Base-by-base conservation (phyloP, 225 moss, liverwort and hornwort genomes). In the Sphagnum tenellum region DNA sequence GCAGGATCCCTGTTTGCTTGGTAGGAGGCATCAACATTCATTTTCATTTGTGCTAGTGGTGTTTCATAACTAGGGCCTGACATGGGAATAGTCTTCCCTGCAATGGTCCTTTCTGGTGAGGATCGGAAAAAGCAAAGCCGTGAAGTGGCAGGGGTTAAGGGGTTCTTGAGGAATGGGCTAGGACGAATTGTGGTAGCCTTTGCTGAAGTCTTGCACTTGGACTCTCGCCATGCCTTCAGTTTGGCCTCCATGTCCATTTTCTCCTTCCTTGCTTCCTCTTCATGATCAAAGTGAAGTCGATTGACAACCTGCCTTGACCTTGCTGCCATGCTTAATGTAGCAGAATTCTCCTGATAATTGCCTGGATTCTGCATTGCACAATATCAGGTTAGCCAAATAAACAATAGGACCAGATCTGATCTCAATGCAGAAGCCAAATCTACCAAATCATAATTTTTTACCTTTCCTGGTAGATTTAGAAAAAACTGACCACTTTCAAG, bases 271-370 rank as follows among this genome's bases (percentile, higher is more conserved):
- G 55, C 66, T 49, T 67, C 14, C 46, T 74, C 72, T 45, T 70
- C 55, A 61, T 63, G n/a, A 51, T 65, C 63, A 47, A 53, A 14
- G 12, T 63, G 49, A 12, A 52, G 14, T 56, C 54, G 64, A 47
- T 76, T 78, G 4, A 69, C 52, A 14, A 75, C 7, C 66, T 78
- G 85, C n/a, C 78, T 74, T 29, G 78, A 72, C 57, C 72, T 67
- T 50, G 74, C 71, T 67, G 73, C 78, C 3, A 75, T n/a, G 53
- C 77, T 57, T 52, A 73, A 11, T 12, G 69, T 77, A 45, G 65
- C 55, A 14, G 68, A 61, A 0, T 55, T 71, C 50, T 81, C 74
- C 56, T 69, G 66, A 49, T 65, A 68, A 8, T 78, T 65, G 46
- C 74, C 72, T 14, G 67, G 69, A 48, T 55, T 74, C 85, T 81